Conservation (phyloP, 2,329 filamentous ascomycete species). For the Beauveria pseudobassiana region DNA sequence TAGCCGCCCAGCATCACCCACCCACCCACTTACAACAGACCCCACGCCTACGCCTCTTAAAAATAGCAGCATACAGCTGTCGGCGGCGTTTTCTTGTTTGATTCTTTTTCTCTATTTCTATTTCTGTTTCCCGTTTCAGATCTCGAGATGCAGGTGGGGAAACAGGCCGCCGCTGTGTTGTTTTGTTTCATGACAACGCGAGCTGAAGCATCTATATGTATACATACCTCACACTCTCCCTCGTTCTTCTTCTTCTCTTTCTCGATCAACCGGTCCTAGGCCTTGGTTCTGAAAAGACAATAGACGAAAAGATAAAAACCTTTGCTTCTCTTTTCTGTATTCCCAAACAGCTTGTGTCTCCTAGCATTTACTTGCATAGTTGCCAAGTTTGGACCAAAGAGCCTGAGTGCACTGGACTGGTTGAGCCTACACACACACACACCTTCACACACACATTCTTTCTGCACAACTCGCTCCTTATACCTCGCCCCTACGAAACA, state of each 20-base stretch:
- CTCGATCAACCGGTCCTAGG: neutral
- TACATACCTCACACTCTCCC: neutral
- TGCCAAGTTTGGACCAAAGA: neutral
- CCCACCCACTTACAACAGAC: neutral
- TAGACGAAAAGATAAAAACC: neutral
- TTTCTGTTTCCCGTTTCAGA: constrained; percentile 8
- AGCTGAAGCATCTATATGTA: neutral
- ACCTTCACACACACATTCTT: neutral
- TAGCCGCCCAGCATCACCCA: neutral
- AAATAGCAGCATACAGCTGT: neutral
- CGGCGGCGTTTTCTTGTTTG: no score
- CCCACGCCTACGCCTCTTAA: neutral
- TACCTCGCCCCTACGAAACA: neutral
- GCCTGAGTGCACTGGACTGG: neutral
- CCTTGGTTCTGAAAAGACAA: neutral
- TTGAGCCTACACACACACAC: neutral
- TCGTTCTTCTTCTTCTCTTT: neutral
- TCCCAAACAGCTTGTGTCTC: neutral
- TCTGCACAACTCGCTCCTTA: neutral
- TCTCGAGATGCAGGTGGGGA: neutral
- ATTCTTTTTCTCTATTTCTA: neutral
- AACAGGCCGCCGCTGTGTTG: neutral
- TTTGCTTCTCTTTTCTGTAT: neutral
- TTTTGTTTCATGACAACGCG: neutral
- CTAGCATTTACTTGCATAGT: constrained; percentile 12